These are phyloP conservation scores for Flueggea neowawraea DNA, from an alignment of 441 rosid genomes.

Conservation along the genomic window DNA sequence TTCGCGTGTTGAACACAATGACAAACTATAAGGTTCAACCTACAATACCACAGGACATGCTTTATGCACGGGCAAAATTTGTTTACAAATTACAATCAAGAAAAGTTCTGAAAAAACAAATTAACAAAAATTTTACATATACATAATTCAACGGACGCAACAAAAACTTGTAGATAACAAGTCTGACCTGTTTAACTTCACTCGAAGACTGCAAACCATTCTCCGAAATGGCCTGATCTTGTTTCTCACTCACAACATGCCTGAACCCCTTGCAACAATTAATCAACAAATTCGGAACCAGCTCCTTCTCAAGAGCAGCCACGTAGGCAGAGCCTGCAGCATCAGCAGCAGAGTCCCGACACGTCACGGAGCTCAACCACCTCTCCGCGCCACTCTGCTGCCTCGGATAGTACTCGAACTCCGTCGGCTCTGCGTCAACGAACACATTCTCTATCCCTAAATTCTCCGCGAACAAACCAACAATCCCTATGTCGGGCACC, in stretches of 20 bases:
- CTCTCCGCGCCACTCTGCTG: slow-evolving; percentile 51
- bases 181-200: slow-evolving; percentile 67
- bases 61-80: no score
- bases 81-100: no score
- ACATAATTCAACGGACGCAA: slow-evolving; percentile 1
- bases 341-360: slow-evolving; percentile 75
- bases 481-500: slow-evolving; percentile 96
- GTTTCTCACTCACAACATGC: slow-evolving; percentile 45
- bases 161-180: slow-evolving; percentile 13
- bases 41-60: no score
- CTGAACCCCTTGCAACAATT: slow-evolving; percentile 92
- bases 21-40: background rate
- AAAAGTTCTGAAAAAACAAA: no score
- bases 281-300: slow-evolving; percentile 73
- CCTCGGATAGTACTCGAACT: slow-evolving; percentile 87
- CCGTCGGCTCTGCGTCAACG: slow-evolving; percentile 90
- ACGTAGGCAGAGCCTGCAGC: slow-evolving; percentile 65
- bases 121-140: no score
- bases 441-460: slow-evolving; percentile 83
- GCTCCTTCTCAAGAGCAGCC: slow-evolving; percentile 65
- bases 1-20: slow-evolving; percentile 5
- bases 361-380: slow-evolving; percentile 47
- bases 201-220: slow-evolving; percentile 51
- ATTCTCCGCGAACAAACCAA: slow-evolving; percentile 90
- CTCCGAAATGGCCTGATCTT: slow-evolving; percentile 46